phyloP scores from a whole-genome alignment of 257 asterid genomes.

The Scutellaria minor region DNA sequence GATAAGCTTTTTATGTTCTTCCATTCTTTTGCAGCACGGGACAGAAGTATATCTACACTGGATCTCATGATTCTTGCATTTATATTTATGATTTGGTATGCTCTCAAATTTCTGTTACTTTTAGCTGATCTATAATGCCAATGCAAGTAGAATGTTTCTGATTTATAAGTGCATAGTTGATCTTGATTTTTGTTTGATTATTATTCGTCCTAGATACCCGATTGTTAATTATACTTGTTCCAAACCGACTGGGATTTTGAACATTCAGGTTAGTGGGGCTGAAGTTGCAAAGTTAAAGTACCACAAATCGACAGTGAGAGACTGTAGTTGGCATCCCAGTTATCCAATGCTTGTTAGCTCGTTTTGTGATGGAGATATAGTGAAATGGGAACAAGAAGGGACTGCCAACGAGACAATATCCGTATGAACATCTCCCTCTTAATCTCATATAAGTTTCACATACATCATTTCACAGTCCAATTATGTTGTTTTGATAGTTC shows the following conservation, averaged over 20 bases:
- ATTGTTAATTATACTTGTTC: background rate
- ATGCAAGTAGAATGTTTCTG: too few relatives aligned
- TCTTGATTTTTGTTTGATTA: background rate
- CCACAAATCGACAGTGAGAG: constrained; percentile 73
- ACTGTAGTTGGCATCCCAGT: constrained; percentile 87
- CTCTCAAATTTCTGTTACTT: constrained; percentile 16
- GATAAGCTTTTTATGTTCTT: background rate
- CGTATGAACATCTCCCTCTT: constrained; percentile 22
- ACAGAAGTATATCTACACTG: constrained; percentile 91
- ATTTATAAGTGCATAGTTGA: too few relatives aligned
- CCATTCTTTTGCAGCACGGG: constrained; percentile 70
- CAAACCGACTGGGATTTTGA: background rate
- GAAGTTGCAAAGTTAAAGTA: constrained; percentile 69
- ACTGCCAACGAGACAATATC: constrained; percentile 38
- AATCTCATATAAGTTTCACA: constrained; percentile 11
- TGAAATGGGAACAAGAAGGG: constrained; percentile 68
- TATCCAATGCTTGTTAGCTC: constrained; percentile 88
- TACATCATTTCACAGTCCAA: too few relatives aligned
- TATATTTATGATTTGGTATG: constrained; percentile 88
- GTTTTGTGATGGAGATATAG: constrained; percentile 85
- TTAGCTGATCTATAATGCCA: background rate
- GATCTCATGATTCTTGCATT: constrained; percentile 75
- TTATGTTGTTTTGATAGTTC: too few relatives aligned
- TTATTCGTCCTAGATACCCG: background rate
- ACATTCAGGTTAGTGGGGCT: constrained; percentile 63